Conservation (phyloP, 805 yeast genomes). For the Candida ipomoeae region DNA sequence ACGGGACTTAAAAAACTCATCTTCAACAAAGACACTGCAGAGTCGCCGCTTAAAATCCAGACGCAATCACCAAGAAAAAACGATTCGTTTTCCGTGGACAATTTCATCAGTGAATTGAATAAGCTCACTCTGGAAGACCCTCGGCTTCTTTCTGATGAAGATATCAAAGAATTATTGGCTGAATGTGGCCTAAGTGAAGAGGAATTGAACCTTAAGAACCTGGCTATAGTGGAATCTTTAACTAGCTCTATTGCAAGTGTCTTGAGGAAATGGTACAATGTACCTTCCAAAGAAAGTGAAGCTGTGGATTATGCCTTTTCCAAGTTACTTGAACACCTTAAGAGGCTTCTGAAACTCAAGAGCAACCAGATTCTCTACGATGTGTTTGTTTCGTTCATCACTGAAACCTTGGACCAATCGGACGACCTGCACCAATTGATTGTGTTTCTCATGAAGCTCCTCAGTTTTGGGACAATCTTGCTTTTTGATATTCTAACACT, state of each 20-base stretch:
- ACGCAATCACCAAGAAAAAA: slow-evolving; percentile 18
- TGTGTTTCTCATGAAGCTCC: slow-evolving; percentile 15
- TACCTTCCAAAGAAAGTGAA: slow-evolving; percentile 4
- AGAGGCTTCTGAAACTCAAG: background rate
- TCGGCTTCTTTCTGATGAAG: slow-evolving; percentile 12
- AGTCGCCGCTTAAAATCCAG: slow-evolving; percentile 34
- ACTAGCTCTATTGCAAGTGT: slow-evolving; percentile 4
- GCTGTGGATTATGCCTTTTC: slow-evolving; percentile 12
- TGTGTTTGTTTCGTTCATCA: slow-evolving; percentile 7
- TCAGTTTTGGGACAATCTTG: slow-evolving; percentile 16
- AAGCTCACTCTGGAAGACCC: slow-evolving; percentile 14
- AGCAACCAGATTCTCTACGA: slow-evolving; percentile 4
- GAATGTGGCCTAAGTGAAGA: slow-evolving; percentile 10
- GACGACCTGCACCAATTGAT: slow-evolving; percentile 1
- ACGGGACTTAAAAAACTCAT: slow-evolving; percentile 7
- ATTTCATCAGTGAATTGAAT: slow-evolving; percentile 28
- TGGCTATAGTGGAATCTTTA: background rate
- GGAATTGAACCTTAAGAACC: slow-evolving; percentile 6
- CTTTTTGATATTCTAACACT: slow-evolving; percentile 13
- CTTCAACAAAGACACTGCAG: slow-evolving; percentile 25
- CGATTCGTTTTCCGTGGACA: slow-evolving; percentile 20
- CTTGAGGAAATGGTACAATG: slow-evolving; percentile 6
- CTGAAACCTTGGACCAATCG: background rate
- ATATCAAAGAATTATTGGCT: slow-evolving; percentile 14
- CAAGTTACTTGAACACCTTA: slow-evolving; percentile 15